phyloP scores from a whole-genome alignment of 257 asterid genomes.

The Catharanthus roseus region DNA sequence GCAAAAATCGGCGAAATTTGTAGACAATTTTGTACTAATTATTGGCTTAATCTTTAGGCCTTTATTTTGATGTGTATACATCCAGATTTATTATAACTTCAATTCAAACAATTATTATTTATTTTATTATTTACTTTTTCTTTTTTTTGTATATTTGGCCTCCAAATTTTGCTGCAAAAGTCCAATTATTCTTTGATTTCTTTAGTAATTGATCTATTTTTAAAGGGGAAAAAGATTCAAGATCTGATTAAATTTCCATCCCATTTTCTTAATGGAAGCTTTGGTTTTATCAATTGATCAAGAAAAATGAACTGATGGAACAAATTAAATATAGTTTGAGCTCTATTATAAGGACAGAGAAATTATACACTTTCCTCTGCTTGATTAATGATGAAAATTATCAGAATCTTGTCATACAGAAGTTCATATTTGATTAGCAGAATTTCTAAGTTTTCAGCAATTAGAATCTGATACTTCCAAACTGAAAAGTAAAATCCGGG shows the following conservation, averaged over 20 bases:
- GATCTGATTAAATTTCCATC: not conserved
- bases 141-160: not conserved
- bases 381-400: not conserved
- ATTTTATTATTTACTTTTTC: not conserved
- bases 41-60: conserved; percentile 8
- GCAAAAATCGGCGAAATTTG: not conserved
- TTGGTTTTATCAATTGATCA: not conserved
- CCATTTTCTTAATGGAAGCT: not conserved
- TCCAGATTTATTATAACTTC: not conserved
- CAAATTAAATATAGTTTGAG: no score
- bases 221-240: not conserved
- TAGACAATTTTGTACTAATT: conserved; percentile 29
- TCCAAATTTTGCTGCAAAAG: not conserved
- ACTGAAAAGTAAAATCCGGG: not conserved
- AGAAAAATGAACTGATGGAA: not conserved
- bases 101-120: conserved; percentile 5
- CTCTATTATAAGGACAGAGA: not conserved
- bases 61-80: conserved; percentile 13
- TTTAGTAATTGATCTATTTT: not conserved
- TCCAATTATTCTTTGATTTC: not conserved
- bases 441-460: not conserved
- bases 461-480: not conserved
- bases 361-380: not conserved
- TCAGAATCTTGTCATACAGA: not conserved
- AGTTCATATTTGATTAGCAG: not conserved